Evolutionary conservation across 176 grass and related monocot genomes (phyloP).

Genomic region (Bothriochloa decipiens): DNA sequence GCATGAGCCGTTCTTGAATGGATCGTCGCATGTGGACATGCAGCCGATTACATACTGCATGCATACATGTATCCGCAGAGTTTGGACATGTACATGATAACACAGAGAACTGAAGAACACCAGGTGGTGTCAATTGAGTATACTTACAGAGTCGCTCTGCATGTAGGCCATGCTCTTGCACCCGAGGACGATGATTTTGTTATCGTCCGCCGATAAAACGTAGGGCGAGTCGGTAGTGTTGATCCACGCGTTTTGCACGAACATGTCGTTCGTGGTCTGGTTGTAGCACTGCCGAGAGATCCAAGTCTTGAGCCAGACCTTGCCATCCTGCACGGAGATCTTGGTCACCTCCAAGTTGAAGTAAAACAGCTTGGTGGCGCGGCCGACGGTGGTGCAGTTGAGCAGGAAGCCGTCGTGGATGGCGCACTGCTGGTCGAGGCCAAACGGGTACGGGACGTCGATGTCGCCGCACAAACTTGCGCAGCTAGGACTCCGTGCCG

Average conservation of each 20-base stretch:
- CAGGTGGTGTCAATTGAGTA: neutral
- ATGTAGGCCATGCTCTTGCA: neutral
- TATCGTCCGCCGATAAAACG: neutral
- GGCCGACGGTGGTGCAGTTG: neutral
- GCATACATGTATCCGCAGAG: no score
- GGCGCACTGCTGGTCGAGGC: neutral
- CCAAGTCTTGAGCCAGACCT: neutral
- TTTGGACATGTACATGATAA: no score
- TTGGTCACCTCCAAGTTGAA: neutral
- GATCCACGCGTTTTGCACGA: neutral
- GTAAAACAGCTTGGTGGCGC: neutral
- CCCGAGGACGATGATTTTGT: neutral
- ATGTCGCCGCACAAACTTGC: neutral
- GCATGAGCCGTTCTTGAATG: neutral
- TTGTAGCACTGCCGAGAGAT: slow-evolving; percentile 18
- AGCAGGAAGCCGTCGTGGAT: neutral
- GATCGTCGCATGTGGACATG: neutral
- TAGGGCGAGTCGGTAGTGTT: neutral
- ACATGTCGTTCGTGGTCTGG: neutral
- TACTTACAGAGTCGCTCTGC: neutral
- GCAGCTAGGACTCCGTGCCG: neutral
- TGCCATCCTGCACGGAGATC: neutral
- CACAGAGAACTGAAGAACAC: neutral
- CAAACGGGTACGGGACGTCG: slow-evolving; percentile 11
- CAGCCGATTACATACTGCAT: slow-evolving; percentile 1